A percentile compares a stretch with the other conserved stretches of the same genome.
phyloP scores from a whole-genome alignment of 345 rosid genomes.

The Lagerstroemia speciosa region DNA sequence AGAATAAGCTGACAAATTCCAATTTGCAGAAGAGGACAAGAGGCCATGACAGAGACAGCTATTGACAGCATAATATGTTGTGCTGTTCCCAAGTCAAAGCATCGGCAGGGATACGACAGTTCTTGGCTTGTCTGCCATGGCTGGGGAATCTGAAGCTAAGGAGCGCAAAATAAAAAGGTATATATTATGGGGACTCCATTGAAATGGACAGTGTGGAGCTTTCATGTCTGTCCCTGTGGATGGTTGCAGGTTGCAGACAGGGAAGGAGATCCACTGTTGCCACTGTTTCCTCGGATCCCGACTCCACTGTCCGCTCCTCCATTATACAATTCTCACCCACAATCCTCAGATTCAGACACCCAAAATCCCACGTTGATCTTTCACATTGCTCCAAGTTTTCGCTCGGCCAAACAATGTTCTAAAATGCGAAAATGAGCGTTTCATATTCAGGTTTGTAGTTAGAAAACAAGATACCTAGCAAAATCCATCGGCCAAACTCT shows the following conservation, averaged over 20 bases:
- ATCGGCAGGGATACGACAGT: background rate
- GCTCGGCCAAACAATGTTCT: too few relatives aligned
- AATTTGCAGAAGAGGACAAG: background rate
- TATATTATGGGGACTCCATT: background rate
- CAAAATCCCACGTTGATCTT: too few relatives aligned
- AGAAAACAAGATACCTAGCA: too few relatives aligned
- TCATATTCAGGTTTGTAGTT: too few relatives aligned
- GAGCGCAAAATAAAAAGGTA: too few relatives aligned
- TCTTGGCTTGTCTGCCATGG: background rate
- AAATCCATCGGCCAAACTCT: too few relatives aligned
- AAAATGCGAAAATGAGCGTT: too few relatives aligned
- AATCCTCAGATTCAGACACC: too few relatives aligned
- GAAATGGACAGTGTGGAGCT: background rate
- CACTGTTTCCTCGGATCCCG: background rate
- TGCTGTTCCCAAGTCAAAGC: background rate
- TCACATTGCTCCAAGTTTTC: too few relatives aligned
- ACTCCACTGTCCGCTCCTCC: background rate
- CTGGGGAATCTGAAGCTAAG: background rate
- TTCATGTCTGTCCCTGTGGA: background rate
- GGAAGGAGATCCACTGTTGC: background rate
- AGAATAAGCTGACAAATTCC: too few relatives aligned
- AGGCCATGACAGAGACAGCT: background rate
- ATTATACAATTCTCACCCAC: too few relatives aligned
- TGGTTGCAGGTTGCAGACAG: background rate
- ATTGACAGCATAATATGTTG: background rate